Evolutionary conservation across 495 filamentous ascomycete species (phyloP).

Genomic region (Xanthoparmelia taractica): DNA sequence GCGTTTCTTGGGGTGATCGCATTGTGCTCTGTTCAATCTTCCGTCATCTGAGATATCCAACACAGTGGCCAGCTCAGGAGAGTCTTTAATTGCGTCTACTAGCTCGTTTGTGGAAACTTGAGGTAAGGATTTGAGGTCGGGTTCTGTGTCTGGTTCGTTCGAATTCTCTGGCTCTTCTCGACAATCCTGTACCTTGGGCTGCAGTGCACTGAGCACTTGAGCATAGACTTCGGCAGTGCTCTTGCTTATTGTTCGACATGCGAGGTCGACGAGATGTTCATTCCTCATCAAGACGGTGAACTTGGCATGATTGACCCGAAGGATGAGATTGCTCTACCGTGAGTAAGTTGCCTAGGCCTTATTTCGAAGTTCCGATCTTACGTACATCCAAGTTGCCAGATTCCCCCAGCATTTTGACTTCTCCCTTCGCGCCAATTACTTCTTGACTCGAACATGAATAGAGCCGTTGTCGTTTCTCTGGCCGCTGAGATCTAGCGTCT

Average conservation of each 20-base stretch:
- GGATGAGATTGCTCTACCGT: slow-evolving; percentile 49
- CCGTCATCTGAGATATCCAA: slow-evolving; percentile 24
- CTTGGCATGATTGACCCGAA: slow-evolving; percentile 82
- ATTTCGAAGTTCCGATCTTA: background rate
- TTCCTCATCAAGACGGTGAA: slow-evolving; percentile 75
- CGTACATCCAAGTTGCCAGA: slow-evolving; percentile 4
- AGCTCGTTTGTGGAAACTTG: slow-evolving; percentile 43
- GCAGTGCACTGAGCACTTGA: slow-evolving; percentile 58
- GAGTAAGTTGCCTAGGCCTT: slow-evolving; percentile 16
- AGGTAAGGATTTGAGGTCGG: slow-evolving; percentile 38
- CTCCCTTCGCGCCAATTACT: background rate
- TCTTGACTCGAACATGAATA: background rate
- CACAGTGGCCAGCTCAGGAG: slow-evolving; percentile 33
- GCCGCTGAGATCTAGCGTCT: background rate
- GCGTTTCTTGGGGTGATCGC: slow-evolving; percentile 22
- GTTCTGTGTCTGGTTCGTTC: slow-evolving; percentile 46
- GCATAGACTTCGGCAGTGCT: slow-evolving; percentile 68
- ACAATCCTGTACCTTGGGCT: slow-evolving; percentile 61
- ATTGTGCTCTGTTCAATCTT: slow-evolving; percentile 4
- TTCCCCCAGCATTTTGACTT: background rate
- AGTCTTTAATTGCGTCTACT: slow-evolving; percentile 37
- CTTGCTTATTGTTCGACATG: slow-evolving; percentile 50
- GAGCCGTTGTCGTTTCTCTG: slow-evolving; percentile 15
- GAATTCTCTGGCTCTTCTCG: slow-evolving; percentile 39
- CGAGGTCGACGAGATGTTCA: slow-evolving; percentile 57